Base-by-base conservation (phyloP, 768 basidiomycete species). In the Boletus sp. region DNA sequence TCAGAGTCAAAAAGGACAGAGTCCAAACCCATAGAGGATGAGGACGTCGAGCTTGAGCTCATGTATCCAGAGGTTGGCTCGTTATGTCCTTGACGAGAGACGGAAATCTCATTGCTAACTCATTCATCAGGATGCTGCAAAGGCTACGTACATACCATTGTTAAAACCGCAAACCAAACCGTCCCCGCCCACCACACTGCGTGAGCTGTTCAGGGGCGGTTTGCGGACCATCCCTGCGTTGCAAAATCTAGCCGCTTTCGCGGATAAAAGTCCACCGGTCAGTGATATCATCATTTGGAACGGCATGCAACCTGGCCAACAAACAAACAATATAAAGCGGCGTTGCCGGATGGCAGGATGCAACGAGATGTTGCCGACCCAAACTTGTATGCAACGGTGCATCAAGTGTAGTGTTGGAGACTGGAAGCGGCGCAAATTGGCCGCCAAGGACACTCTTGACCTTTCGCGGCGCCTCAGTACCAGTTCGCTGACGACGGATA, bases 401-500 rank as follows among this genome's bases (percentile, higher is more conserved):
- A 45, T 59, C 23, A 50, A 51, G 15, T 70, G 67, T 41, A 53
- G 50, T 43, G 19, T 63, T 19, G 23, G 29, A 7, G 53, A 50
- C 19, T 70, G 68, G 67, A 65, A 60, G 9, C 56, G 47, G 25
- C 55, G 50, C 7, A 56, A 17, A 29, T 30, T 33, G 32, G 35
- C 47, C 7, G 33, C 47, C 4, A 17, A 45, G 21, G 32, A 49
- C 19, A 19, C 34, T n/a, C 27, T 27, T 29, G 47, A 44, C 21
- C 27, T 27, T 21, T n/a, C 17, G 17, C 42, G 23, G 11, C 29
- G 33, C 2, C 14, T 23, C 9, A 42, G 34, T 8, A 15, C 43
- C 5, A 49, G 14, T 10, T 50, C 55, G 2, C 1, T 7, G 1
- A 32, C 9, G 38, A 47, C 43, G 21, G 19, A 38, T 14, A 32